A percentile compares a stretch with the other conserved stretches of the same genome.
Evolutionary conservation across 129 eudicot genomes (phyloP).

Genomic region (Artemisia tridentata): DNA sequence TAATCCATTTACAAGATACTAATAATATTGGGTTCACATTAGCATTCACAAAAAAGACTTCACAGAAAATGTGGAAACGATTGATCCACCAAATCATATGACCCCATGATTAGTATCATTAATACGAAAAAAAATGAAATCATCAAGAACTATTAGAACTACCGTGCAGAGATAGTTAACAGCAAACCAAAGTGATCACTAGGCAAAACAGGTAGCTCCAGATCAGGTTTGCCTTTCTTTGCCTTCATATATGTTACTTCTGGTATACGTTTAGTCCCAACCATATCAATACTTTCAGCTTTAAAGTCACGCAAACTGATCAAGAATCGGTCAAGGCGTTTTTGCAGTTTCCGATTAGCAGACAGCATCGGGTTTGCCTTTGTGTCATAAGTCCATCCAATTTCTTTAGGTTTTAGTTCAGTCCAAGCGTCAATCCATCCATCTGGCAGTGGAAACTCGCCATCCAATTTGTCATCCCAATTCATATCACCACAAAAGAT

Average conservation of each 20-base stretch:
- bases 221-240: slow-evolving; percentile 55
- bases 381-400: slow-evolving; percentile 87
- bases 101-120: not conserved
- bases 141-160: not conserved
- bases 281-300: slow-evolving; percentile 51
- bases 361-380: slow-evolving; percentile 79
- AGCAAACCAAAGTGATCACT: slow-evolving; percentile 95
- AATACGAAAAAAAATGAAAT: not conserved
- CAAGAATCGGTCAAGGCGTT: slow-evolving; percentile 66
- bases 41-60: not conserved
- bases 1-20: not conserved
- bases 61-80: slow-evolving; percentile 10
- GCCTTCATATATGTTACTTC: slow-evolving; percentile 58
- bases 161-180: slow-evolving; percentile 41
- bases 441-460: slow-evolving; percentile 60
- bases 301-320: slow-evolving; percentile 58
- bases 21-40: not conserved
- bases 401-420: slow-evolving; percentile 53
- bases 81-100: not conserved
- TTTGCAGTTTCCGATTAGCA: slow-evolving; percentile 69
- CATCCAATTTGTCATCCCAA: slow-evolving; percentile 73
- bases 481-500: slow-evolving; percentile 62
- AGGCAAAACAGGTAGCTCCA: slow-evolving; percentile 82
- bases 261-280: slow-evolving; percentile 71
- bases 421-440: slow-evolving; percentile 90